Evolutionary conservation across 805 yeast species (phyloP), one percentile per base, ranked within the genome.

Genomic region (Ogataea dorogensis): DNA sequence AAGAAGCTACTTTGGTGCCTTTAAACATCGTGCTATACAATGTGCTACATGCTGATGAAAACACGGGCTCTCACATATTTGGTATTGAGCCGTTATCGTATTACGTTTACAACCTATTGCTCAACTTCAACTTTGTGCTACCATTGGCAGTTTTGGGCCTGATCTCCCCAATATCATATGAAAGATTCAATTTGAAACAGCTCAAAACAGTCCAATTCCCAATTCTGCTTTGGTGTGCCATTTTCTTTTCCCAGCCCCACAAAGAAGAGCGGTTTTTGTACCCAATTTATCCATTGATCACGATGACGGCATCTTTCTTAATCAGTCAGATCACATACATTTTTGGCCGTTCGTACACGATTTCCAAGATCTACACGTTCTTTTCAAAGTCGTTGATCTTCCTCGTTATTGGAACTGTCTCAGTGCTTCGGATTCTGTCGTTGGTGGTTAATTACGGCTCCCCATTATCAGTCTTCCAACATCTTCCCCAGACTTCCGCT

Each of bases 211-310:
- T 58, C n/a, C 49, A 68, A 12, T 38, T 65, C 0, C 89, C 93
- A 1, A 49, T 84, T 17, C 32, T 71, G 2, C 24, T 84, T 0
- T 91, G 97, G 97, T 52, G 71, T 11, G 61, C 58, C 0, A 70
- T 87, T 3, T 86, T 91, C 54, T 67, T 70, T 42, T 42, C 64
- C 5, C 96, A 88, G 52, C 93, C 96, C 4, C 97, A 89, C 57
- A 89, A 89, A 57, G 97, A 89, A 56, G 98, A 91, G 58, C 69
- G 97, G 43, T 91, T 91, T 56, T 58, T 91, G 46, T 91, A 87
- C 51, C 95, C 95, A 11, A 70, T 86, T 0, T 91, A 89, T 55
- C 82, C 88, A 9, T 65, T 82, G 33, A 67, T 91, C 15, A 61
- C 76, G 3, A 47, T 85, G 14, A 68, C 77, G 28, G 88, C 86